Conservation (phyloP, 2,329 filamentous ascomycete species). For the Tolypocladium cylindrosporum region DNA sequence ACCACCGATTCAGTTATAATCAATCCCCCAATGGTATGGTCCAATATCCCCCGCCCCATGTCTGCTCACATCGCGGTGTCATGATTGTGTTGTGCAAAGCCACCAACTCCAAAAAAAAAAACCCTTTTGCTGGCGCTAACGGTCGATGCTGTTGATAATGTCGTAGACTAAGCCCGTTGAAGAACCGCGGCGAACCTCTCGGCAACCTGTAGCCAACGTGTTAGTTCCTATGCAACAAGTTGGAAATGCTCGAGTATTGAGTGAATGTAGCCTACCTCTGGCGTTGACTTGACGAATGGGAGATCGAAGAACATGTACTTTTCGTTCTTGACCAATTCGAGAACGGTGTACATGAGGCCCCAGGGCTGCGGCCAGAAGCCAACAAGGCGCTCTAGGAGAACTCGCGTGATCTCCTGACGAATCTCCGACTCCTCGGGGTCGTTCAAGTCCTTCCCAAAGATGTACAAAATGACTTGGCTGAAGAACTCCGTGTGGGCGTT, state of each 20-base stretch:
- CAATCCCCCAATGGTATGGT: not conserved
- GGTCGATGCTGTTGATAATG: not conserved
- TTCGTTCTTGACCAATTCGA: conserved; percentile 86
- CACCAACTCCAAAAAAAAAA: not conserved
- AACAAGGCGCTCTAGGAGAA: conserved; percentile 78
- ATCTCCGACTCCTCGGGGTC: conserved; percentile 72
- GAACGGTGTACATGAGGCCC: conserved; percentile 80
- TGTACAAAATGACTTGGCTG: conserved; percentile 70
- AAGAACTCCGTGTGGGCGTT: conserved; percentile 91
- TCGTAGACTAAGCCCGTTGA: conserved; percentile 18
- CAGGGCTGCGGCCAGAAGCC: conserved; percentile 91
- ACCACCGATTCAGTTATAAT: not conserved
- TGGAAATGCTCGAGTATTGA: not conserved
- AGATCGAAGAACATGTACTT: conserved; percentile 88
- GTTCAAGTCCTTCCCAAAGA: conserved; percentile 68
- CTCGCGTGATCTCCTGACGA: conserved; percentile 81
- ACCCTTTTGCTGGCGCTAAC: not conserved
- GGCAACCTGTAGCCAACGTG: conserved; percentile 17
- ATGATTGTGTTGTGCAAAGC: not conserved
- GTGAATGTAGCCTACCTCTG: conserved; percentile 57
- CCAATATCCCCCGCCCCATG: not conserved
- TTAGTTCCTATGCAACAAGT: conserved; percentile 3
- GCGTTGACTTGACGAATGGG: conserved; percentile 80
- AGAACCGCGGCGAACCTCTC: conserved; percentile 25
- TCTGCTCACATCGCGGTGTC: not conserved